Evolutionary conservation across 164 flowering plant species (phyloP), one percentile per base, ranked within the genome.

Genomic region (Aristolochia contorta): DNA sequence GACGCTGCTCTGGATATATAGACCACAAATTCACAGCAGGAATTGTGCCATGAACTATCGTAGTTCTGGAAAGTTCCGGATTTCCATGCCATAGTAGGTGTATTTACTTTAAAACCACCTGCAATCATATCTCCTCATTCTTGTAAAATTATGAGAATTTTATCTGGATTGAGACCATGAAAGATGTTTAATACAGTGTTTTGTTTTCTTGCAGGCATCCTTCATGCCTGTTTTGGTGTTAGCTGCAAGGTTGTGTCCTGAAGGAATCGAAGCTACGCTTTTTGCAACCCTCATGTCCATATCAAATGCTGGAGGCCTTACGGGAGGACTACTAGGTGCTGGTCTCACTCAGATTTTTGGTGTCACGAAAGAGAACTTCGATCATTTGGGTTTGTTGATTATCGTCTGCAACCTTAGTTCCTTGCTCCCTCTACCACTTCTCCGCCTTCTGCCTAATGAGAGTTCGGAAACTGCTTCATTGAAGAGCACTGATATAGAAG

Each of bases 211-310:
- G 74, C 84, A 90, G 97, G 94, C 87, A 64, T 93, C 97, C 19
- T 93, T 93, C 79, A 93, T 89, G 98, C 98, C 98, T 3, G 94
- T 93, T 30, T 86, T 93, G 51, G 97, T 93, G 22, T 77, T 93
- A 54, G 98, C 98, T 14, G 98, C 98, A 37, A 81, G 78, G 71
- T 61, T 93, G 58, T 93, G 98, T 54, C 98, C 98, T 14, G 75
- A 80, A 61, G 98, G 97, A 30, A 84, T 93, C 92, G 98, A 93
- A 79, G 97, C 98, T 51, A 93, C 98, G 13, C 87, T 93, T 10
- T 93, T 93, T 70, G 98, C 98, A 18, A 93, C 98, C 27, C 88
- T 93, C 18, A 93, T 93, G 98, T 93, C 98, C 57, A 81, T 93
- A 58, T 89, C 94, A 46, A 93, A 93, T 68, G 96, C 86, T 60